These are phyloP conservation scores for Penicillium hesseltinei DNA, from an alignment of 2,329 filamentous ascomycete species.

Conservation along the genomic window DNA sequence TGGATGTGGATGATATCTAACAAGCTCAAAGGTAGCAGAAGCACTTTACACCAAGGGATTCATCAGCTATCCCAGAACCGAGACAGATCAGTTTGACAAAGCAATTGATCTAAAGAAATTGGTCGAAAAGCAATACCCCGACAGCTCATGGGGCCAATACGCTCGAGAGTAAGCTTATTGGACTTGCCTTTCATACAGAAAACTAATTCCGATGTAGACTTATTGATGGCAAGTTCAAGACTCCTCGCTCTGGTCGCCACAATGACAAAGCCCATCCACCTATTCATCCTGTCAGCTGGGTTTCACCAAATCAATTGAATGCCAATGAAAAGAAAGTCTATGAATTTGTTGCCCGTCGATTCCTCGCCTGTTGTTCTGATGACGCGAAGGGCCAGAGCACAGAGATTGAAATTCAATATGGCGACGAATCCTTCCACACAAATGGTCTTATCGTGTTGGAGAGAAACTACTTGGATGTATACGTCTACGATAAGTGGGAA, in stretches of 20 bases:
- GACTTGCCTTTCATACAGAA: not conserved
- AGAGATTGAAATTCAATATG: slow-evolving; percentile 80
- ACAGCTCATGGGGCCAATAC: slow-evolving; percentile 74
- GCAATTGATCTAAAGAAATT: slow-evolving; percentile 80
- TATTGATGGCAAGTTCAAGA: slow-evolving; percentile 71
- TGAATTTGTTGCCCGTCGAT: slow-evolving; percentile 87
- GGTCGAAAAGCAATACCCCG: slow-evolving; percentile 78
- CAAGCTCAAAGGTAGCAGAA: slow-evolving; percentile 61
- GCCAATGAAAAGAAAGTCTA: slow-evolving; percentile 74
- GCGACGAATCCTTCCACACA: slow-evolving; percentile 76
- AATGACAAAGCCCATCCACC: slow-evolving; percentile 98
- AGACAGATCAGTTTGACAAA: slow-evolving; percentile 92
- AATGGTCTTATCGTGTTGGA: slow-evolving; percentile 82
- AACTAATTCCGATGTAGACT: slow-evolving; percentile 46
- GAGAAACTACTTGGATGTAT: slow-evolving; percentile 92
- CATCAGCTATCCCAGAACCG: slow-evolving; percentile 95
- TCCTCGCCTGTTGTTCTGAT: slow-evolving; percentile 92
- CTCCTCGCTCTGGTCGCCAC: slow-evolving; percentile 77
- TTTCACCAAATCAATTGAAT: slow-evolving; percentile 59
- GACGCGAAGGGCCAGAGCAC: slow-evolving; percentile 86
- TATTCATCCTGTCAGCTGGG: slow-evolving; percentile 92
- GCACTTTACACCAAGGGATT: slow-evolving; percentile 88
- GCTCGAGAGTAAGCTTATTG: slow-evolving; percentile 59
- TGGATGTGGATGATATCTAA: not conserved
- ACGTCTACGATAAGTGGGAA: slow-evolving; percentile 95